Conservation (phyloP, 129 eudicot species). For the Silybum marianum region DNA sequence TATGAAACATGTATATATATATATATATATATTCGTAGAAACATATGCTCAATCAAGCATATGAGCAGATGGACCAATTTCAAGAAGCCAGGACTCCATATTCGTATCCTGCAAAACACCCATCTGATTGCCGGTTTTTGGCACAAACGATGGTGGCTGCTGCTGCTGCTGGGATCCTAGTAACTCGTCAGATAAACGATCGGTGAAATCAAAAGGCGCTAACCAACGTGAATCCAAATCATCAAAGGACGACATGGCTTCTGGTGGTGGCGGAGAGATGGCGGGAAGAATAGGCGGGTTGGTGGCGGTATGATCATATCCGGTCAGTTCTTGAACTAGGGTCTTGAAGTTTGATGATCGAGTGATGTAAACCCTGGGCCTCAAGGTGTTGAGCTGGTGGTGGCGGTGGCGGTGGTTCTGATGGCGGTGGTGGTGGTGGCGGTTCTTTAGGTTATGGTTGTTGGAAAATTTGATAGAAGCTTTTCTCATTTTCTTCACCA, state of each 20-base stretch:
- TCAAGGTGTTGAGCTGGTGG: slow-evolving; percentile 33
- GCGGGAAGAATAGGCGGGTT: neutral
- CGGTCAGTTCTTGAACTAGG: slow-evolving; percentile 70
- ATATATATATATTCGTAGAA: neutral
- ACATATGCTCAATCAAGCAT: slow-evolving; percentile 16
- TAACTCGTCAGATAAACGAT: slow-evolving; percentile 12
- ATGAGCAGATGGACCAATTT: slow-evolving; percentile 30
- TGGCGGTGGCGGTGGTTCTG: slow-evolving; percentile 14
- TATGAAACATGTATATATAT: neutral
- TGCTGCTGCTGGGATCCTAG: slow-evolving; percentile 3
- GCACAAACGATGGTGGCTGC: neutral
- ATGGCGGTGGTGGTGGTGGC: slow-evolving; percentile 20
- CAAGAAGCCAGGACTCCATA: slow-evolving; percentile 35
- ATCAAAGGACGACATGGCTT: neutral
- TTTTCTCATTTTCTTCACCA: slow-evolving; percentile 52
- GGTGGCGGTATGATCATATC: slow-evolving; percentile 31
- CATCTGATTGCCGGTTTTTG: slow-evolving; percentile 2
- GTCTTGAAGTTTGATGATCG: slow-evolving; percentile 56
- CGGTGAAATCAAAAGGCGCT: neutral
- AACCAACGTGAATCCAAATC: slow-evolving; percentile 16
- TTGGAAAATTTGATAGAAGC: slow-evolving; percentile 35
- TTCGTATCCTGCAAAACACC: slow-evolving; percentile 17
- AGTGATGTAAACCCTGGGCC: slow-evolving; percentile 68
- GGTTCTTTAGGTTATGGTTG: slow-evolving; percentile 24
- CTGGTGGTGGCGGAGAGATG: slow-evolving; percentile 18